Base-by-base conservation (phyloP, 495 filamentous ascomycete genomes). In the Hypoxylon subgilvum region DNA sequence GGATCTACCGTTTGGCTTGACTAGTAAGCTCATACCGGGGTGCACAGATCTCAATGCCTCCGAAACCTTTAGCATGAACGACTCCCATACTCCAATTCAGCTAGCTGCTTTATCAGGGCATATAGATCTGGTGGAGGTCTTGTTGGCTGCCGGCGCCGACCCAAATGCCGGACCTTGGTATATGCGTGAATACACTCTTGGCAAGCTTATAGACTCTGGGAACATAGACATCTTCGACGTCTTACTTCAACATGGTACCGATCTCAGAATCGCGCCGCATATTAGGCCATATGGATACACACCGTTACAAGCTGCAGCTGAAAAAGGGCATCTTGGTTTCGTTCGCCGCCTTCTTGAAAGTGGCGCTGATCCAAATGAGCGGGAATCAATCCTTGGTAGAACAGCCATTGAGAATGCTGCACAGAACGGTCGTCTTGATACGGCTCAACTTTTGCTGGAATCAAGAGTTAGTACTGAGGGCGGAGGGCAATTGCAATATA, bases 391-490 rank as follows among this genome's bases (percentile, higher is more conserved):
- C 7, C 0, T 18, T 0, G 12, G 3, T 1, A 31, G 52, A 28
- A 2, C 0, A 1, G 47, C 39, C 10, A 30, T 32, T 1, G 19
- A 47, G 0, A 42, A 47, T 14, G 39, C 19, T 30, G 47, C 47
- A 30, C 34, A 22, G 17, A n/a, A 12, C 7, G 55, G 55, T 3
- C 44, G 39, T 27, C 46, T 59, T 6, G 55, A 59, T 35, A 19
- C 27, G 1, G 47, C 52, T 19, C 25, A 59, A 18, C 55, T 59
- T 14, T 38, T 59, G 8, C 30, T 59, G 2, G 38, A 52, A 5
- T 27, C 12, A 0, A 46, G 45, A 12, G 31, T 27, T 14, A 22
- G 1, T 16, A 59, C 46, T 14, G 46, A 59, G 2, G 55, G 46
- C 28, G 14, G 1, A 3, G 49, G 49, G 3, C 36, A 16, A 52